These are phyloP conservation scores for Testicularia cyperi DNA, from an alignment of 1,284 basidiomycete genomes.

Conservation along the genomic window DNA sequence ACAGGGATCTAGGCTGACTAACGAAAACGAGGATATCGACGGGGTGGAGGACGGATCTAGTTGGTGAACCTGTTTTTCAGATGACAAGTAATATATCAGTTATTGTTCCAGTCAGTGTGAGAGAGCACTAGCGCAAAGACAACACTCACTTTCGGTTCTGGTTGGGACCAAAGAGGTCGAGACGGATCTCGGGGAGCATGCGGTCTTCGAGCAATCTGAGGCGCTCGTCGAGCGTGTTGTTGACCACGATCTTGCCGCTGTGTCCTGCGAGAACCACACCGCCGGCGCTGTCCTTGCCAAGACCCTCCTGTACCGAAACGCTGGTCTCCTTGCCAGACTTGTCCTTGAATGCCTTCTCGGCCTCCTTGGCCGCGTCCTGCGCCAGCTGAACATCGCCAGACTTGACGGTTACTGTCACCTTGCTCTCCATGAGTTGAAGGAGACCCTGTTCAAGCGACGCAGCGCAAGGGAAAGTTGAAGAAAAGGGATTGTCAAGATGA, in stretches of 20 bases:
- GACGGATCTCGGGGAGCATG: slow-evolving; percentile 58
- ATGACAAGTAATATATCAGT: slow-evolving; percentile 1
- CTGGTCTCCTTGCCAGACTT: slow-evolving; percentile 73
- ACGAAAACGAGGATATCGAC: no score
- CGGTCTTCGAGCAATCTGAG: slow-evolving; percentile 53
- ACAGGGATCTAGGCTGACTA: no score
- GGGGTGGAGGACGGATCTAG: no score
- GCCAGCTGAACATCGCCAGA: slow-evolving; percentile 53
- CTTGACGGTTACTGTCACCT: slow-evolving; percentile 47
- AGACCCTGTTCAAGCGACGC: slow-evolving; percentile 30
- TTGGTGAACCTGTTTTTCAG: slow-evolving; percentile 35
- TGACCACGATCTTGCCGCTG: slow-evolving; percentile 53
- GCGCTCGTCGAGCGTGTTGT: slow-evolving; percentile 59
- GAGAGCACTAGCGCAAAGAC: neutral
- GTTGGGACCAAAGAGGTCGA: slow-evolving; percentile 57
- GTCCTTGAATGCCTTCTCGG: slow-evolving; percentile 70
- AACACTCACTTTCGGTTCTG: slow-evolving; percentile 53
- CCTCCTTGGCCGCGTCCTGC: slow-evolving; percentile 68
- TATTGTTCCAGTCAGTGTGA: no score
- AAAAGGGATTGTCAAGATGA: neutral
- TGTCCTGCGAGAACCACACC: slow-evolving; percentile 50
- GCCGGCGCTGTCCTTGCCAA: slow-evolving; percentile 68
- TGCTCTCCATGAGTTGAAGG: slow-evolving; percentile 54
- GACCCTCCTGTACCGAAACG: slow-evolving; percentile 68
- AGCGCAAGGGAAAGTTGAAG: neutral